Evolutionary conservation across 108 stramenopile genomes (phyloP), one percentile per base, ranked within the genome.

Genomic region (Heterococcus sp.): DNA sequence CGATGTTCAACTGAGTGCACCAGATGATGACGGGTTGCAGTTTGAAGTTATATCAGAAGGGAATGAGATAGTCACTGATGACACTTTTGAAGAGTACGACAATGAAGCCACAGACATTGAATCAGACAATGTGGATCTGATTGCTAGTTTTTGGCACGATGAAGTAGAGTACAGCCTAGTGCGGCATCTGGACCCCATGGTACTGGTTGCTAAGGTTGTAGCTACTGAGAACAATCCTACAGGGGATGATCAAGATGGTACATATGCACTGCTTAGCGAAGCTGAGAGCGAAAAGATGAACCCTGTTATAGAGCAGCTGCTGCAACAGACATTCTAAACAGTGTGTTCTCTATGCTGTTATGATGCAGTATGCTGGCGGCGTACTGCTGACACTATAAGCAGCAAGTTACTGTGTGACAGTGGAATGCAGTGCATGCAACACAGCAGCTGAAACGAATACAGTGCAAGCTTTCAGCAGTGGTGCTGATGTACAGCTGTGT

Each of bases 101-200:
- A 30, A 35, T 14, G 65, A 72, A 3, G 72, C 79, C 31, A 81
- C 79, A 14, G 79, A 81, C 4, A 72, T 81, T 4, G 46, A 35
- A 5, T 71, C 63, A 27, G 79, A 73, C 21, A 72, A 72, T 3
- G 79, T 81, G 28, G 79, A 81, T 38, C 72, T 81, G 0, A 81
- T 81, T 33, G 79, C 79, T n/a, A 73, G 72, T n/a, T 81, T 72
- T 67, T 81, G 79, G 79, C 69, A 81, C 65, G 79, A 81, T 2
- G 58, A 70, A 21, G 33, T 66, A 28, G 79, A 81, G 32, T 81
- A 81, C 37, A 65, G 72, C 5, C 72, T 81, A 1, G 79, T 81
- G 34, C 72, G 65, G 65, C 79, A 81, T 72, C 72, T 81, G 28
- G 79, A 81, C 63, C 79, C 79, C 1, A 65, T 81, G 1, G 67